Base-by-base conservation (phyloP, 805 yeast genomes). In the Lipomyces mesembrius region DNA sequence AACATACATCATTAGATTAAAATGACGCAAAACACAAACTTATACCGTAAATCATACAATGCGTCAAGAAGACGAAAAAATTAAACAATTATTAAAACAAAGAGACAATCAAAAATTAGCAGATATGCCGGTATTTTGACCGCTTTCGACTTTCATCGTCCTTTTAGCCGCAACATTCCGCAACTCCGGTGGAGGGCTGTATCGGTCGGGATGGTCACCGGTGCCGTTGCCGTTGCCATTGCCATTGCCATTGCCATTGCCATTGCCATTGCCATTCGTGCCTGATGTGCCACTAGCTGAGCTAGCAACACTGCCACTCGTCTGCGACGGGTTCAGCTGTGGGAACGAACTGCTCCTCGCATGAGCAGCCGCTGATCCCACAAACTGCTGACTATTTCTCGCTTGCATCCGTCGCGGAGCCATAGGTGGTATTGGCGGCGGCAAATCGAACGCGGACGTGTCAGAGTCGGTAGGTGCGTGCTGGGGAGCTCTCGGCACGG, bases 361-460 rank as follows among this genome's bases (percentile, higher is more conserved):
- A 52, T 52, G 55, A 11, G 34, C 55, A 4, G 55, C 17, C 22
- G 11, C 55, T n/a, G 49, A 11, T 43, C 49, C 49, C 8, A 5
- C 20, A 17, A 17, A n/a, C 49, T 43, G 49, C 20, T 17, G 49
- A 6, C 49, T 43, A 29, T 54, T 54, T 29, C 57, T 29, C 51
- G 49, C 22, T 27, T 56, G 59, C 29, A 43, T 6, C 9, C 68
- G 68, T 12, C 65, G 62, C 6, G 65, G 39, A 14, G 68, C 62
- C 20, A 65, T 61, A 17, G 68, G 65, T 2, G 68, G 68, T 39
- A 65, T 61, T 14, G 66, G 66, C 27, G 66, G 66, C 2, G 65
- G 60, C 25, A 22, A 27, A 35, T 32, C 20, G 32, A 57, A n/a
- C 20, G 46, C 54, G 34, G 55, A 52, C 3, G 55, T 29, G 17